Evolutionary conservation across 1,284 basidiomycete species (phyloP), one percentile per base, ranked within the genome.

Genomic region (Phaffia rhodozyma): DNA sequence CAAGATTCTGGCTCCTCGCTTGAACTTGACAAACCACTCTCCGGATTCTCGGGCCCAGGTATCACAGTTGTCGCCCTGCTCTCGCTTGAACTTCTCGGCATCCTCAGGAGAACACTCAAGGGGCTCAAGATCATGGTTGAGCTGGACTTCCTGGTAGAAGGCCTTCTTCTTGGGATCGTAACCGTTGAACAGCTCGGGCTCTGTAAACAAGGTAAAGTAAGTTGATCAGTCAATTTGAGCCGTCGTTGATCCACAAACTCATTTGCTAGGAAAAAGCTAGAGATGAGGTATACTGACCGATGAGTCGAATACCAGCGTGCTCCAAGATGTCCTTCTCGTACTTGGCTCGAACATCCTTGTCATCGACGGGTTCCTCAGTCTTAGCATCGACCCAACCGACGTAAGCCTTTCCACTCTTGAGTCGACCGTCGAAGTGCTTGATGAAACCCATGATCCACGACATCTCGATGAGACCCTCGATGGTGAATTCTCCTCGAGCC

Each of bases 391-490:
- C 91, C 94, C 94, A 98, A 56, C 94, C 94, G 71, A 98, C 94
- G 73, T 97, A 89, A 52, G 94, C 80, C 54, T 86, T 83, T 54
- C 90, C 91, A 71, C 89, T 85, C 78, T 96, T 93, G 72, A 98
- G 83, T 66, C 89, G 89, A 25, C 94, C 96, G 70, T 98, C 90
- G 75, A 97, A 92, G 80, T 97, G 91, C 78, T 94, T 97, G 83
- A 97, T 97, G 77, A 84, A 84, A 55, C 96, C 93, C 89, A 96
- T 97, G 78, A 97, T 87, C 92, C 94, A 98, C 20, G 94, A 93
- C 87, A 98, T 93, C 80, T 98, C 94, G 71, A 98, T 96, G 73
- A 89, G 90, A 55, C 93, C 94, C 76, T 97, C 89, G 71, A 97
- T 94, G 7, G 91, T 92, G 77, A 96, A 87, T 73, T 92, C 85